These are phyloP conservation scores for Fragilariopsis cylindrus DNA, from an alignment of 108 stramenopile species.

Conservation along the genomic window DNA sequence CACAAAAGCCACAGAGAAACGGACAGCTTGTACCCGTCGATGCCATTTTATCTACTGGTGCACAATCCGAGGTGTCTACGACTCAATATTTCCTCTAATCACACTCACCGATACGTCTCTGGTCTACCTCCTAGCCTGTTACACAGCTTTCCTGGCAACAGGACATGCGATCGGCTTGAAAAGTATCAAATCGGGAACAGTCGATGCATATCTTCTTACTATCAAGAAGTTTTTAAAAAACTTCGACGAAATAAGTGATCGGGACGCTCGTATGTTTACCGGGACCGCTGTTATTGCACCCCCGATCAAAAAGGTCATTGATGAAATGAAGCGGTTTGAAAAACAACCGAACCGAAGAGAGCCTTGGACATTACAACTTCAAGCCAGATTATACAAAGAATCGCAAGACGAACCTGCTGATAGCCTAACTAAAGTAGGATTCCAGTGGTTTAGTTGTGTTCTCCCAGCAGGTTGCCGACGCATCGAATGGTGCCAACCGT, in stretches of 20 bases:
- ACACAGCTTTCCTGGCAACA: background rate
- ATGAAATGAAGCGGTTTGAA: background rate
- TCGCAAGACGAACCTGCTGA: background rate
- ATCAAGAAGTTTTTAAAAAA: background rate
- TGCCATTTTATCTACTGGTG: constrained; percentile 9
- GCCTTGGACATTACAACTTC: background rate
- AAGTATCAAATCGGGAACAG: background rate
- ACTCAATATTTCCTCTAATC: background rate
- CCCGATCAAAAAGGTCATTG: background rate
- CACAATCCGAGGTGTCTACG: background rate
- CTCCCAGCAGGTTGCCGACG: background rate
- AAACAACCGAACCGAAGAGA: background rate
- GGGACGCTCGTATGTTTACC: background rate
- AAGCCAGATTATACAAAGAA: background rate
- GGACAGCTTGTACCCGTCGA: constrained; percentile 14
- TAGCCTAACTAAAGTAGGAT: background rate
- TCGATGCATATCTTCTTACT: constrained; percentile 4
- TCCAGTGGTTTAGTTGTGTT: background rate
- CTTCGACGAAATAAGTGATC: background rate
- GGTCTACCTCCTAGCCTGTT: background rate
- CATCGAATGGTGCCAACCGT: background rate
- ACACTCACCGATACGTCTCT: background rate
- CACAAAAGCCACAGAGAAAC: background rate
- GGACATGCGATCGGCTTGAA: background rate
- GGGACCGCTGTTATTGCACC: background rate